Evolutionary conservation across 495 filamentous ascomycete species (phyloP).

Genomic region (Antarctomyces pellizariae): DNA sequence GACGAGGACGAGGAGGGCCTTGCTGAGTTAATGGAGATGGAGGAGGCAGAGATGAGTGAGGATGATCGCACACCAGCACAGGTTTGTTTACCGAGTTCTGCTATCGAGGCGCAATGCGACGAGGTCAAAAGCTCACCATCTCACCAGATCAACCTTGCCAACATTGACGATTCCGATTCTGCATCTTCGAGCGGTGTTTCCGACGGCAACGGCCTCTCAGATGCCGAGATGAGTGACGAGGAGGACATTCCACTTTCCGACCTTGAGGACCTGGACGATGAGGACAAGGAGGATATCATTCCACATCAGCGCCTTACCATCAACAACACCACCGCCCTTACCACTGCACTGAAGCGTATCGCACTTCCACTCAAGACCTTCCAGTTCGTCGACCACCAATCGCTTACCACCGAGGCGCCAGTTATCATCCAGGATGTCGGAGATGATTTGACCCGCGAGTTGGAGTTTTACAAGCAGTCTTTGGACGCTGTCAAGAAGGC

Average conservation of each 20-base stretch:
- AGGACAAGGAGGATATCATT: constrained; percentile 64
- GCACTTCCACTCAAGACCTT: constrained; percentile 30
- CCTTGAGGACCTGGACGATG: constrained; percentile 48
- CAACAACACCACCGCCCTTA: constrained; percentile 82
- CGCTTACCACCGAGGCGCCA: constrained; percentile 22
- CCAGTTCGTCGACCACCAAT: constrained; percentile 31
- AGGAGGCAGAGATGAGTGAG: constrained; percentile 20
- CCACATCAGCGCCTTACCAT: constrained; percentile 86
- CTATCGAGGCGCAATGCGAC: constrained; percentile 1
- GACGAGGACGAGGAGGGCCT: constrained; percentile 17
- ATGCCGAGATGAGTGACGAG: constrained; percentile 32
- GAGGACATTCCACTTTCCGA: constrained; percentile 71
- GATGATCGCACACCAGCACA: constrained; percentile 11
- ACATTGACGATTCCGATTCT: constrained; percentile 15
- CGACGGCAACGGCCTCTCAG: constrained; percentile 20
- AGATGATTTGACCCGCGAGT: constrained; percentile 73
- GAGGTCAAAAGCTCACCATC: constrained; percentile 2
- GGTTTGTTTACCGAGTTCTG: constrained; percentile 1
- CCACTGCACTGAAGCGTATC: constrained; percentile 53
- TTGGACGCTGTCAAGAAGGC: constrained; percentile 52
- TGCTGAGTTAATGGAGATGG: constrained; percentile 16
- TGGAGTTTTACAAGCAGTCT: constrained; percentile 83
- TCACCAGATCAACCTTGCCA: constrained; percentile 15
- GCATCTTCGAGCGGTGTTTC: constrained; percentile 11
- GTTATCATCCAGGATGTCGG: constrained; percentile 42